A percentile compares a stretch with the other conserved stretches of the same genome.
phyloP scores from a whole-genome alignment of 352 stramenopile genomes.

The Phytophthora fragariae region DNA sequence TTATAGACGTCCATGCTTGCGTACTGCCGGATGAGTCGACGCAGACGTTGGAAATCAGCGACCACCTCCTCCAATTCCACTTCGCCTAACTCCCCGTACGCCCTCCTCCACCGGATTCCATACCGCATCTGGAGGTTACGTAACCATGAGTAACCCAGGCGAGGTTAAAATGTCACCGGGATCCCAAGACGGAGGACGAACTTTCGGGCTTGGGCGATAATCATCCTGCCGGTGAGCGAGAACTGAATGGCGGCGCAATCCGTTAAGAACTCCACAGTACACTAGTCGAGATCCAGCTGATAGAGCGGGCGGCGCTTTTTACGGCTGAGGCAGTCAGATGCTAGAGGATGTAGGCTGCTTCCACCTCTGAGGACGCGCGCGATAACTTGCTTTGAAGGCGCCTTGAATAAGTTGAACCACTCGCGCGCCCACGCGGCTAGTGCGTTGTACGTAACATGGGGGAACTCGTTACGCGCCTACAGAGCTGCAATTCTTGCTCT shows the following conservation, averaged over 20 bases:
- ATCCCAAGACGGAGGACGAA: too few relatives aligned
- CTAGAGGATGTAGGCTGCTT: background rate
- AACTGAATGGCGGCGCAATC: background rate
- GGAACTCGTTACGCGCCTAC: background rate
- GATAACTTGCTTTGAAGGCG: conserved; percentile 10
- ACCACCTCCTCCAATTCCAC: background rate
- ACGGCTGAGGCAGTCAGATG: conserved; percentile 3
- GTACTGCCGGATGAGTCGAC: background rate
- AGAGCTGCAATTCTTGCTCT: too few relatives aligned
- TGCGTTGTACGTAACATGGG: background rate
- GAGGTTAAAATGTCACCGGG: too few relatives aligned
- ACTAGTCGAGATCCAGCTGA: conserved; percentile 12
- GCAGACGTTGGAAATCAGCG: background rate
- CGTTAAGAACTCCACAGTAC: conserved; percentile 6
- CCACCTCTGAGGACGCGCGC: background rate
- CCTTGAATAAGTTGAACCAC: background rate
- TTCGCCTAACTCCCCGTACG: background rate
- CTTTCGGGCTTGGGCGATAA: too few relatives aligned
- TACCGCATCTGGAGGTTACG: too few relatives aligned
- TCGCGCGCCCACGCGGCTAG: background rate
- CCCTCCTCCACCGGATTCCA: too few relatives aligned
- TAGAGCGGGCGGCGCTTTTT: background rate
- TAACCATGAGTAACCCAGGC: too few relatives aligned
- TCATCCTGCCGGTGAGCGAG: background rate
- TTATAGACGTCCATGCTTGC: background rate